Percentiles rank a stretch among this genome's conserved stretches.
These are phyloP conservation scores for Paramecium pentaurelia DNA, from an alignment of 73 alveolate species.

Conservation along the genomic window DNA sequence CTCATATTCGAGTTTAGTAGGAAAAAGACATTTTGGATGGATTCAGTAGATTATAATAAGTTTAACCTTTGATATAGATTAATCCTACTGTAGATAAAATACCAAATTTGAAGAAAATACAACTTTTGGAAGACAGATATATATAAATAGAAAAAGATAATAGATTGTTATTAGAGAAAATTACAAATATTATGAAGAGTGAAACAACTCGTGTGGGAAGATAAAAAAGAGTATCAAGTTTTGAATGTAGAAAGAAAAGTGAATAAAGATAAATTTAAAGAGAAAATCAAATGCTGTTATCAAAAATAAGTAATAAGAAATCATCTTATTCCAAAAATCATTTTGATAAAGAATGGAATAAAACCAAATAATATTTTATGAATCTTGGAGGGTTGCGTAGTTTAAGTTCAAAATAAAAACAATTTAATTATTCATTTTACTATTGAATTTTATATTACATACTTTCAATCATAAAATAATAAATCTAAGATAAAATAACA, in stretches of 20 bases:
- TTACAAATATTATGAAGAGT: neutral
- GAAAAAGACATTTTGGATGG: neutral
- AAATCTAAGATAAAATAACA: too few species aligned
- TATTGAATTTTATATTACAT: neutral
- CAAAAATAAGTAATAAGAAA: neutral
- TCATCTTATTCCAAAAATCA: neutral
- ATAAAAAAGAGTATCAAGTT: neutral
- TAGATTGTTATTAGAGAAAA: neutral
- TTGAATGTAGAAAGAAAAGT: neutral
- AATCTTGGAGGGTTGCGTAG: neutral
- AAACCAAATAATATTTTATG: neutral
- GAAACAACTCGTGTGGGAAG: neutral
- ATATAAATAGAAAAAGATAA: neutral
- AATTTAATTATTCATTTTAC: neutral
- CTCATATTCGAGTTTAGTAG: neutral
- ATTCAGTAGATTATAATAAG: neutral
- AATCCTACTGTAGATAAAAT: neutral
- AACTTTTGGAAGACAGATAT: neutral
- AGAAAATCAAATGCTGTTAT: neutral
- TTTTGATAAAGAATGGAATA: neutral
- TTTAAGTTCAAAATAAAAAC: neutral
- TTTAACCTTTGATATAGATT: neutral
- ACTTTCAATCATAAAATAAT: neutral
- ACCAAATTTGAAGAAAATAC: neutral
- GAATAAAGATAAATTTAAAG: neutral